Base-by-base conservation (phyloP, 805 yeast species). In the Yamadazyma philogaea region DNA sequence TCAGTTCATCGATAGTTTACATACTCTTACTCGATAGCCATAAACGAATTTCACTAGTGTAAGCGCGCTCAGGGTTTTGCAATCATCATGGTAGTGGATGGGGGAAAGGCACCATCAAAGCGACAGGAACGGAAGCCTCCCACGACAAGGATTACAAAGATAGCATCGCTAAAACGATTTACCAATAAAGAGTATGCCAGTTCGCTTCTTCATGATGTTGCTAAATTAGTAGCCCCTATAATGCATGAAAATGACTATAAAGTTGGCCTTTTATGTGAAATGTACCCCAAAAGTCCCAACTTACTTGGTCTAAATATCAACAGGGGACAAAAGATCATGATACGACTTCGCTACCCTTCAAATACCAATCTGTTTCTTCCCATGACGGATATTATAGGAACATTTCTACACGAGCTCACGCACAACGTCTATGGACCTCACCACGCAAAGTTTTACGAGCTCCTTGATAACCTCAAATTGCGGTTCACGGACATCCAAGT, bases 351-450 rank as follows among this genome's bases (percentile, higher is more conserved):
- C 43, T 74, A 75, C 22, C 77, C 80, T 6, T 59, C 65, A 16
- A 77, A 84, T 43, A 62, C 61, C n/a, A 43, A 60, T 11, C 61
- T 58, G 60, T 89, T 90, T 57, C 57, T 81, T 15, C 82, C 89
- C 1, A 64, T 82, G 61, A 72, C 79, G 3, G 81, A 80, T 39
- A 63, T 90, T 1, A 56, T 90, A 19, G 96, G 89, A 1, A 88
- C 96, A 0, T 77, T 89, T 80, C 66, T 91, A 4, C 98, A 91
- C 61, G 98, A 91, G 59, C 68, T 91, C 32, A 77, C 87, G 1
- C 98, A 91, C 59, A 90, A 88, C 58, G 57, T 71, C 16, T 67
- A 68, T 54, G 96, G 96, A 0, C 85, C 95, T 0, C 98, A 91
- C 57, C 84, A 91, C 64, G 75, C 65, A 2, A 64, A 63, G 45